phyloP scores from a whole-genome alignment of 768 basidiomycete species.

The Russula olivacea region DNA sequence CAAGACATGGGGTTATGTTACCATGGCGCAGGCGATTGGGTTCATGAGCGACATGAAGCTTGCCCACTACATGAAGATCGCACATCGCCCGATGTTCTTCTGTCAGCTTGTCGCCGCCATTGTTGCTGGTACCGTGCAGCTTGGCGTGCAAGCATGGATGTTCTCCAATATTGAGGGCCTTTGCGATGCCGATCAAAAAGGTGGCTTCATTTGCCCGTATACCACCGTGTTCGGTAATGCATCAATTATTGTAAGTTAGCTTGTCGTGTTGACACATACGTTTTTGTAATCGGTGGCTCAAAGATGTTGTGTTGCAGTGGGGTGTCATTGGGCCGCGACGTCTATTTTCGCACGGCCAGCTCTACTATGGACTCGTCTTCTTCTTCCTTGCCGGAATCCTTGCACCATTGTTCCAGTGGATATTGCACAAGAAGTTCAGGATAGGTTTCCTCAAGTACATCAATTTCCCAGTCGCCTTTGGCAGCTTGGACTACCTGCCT shows the following conservation, averaged over 20 bases:
- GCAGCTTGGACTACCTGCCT: conserved; percentile 27
- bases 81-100: conserved; percentile 67
- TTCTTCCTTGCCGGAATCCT: conserved; percentile 75
- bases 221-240: conserved; percentile 76
- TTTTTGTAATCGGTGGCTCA: not conserved
- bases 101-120: conserved; percentile 61
- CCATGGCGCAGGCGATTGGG: conserved; percentile 57
- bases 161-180: conserved; percentile 62
- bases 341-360: conserved; percentile 4
- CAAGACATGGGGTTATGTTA: conserved; percentile 77
- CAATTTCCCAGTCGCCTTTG: conserved; percentile 44
- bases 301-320: conserved; percentile 23
- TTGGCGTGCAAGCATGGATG: conserved; percentile 75
- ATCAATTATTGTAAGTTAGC: conserved; percentile 55
- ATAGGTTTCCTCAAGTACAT: conserved; percentile 47
- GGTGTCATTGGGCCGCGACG: conserved; percentile 74
- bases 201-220: conserved; percentile 64
- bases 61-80: conserved; percentile 66
- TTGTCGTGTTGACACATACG: not conserved
- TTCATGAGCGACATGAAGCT: conserved; percentile 78
- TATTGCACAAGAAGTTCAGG: conserved; percentile 33
- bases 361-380: conserved; percentile 40
- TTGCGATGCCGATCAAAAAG: conserved; percentile 47
- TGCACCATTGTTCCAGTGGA: conserved; percentile 50
- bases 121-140: conserved; percentile 65